phyloP scores from a whole-genome alignment of 371 early-diverging fungal genomes.

The Syncephalastrum contaminatum region DNA sequence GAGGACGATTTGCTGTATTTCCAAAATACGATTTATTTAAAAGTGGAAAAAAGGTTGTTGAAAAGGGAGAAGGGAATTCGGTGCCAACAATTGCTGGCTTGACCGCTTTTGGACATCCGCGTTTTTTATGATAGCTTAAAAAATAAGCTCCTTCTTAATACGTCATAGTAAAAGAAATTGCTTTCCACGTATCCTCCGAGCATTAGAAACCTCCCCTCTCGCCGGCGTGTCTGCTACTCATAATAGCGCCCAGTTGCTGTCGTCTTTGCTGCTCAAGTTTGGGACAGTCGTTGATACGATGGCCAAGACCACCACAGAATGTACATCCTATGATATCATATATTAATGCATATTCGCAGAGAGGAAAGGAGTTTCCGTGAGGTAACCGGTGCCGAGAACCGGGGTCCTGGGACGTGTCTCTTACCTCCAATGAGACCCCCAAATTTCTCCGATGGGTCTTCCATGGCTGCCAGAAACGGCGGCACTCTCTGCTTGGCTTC shows the following conservation, averaged over 20 bases:
- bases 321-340: constrained; percentile 72
- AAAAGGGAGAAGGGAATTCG: too few relatives aligned
- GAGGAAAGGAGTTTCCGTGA: not conserved
- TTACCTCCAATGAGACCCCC: constrained; percentile 58
- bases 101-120: too few relatives aligned
- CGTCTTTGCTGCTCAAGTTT: constrained; percentile 75
- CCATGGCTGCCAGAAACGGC: constrained; percentile 78
- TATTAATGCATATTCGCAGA: not conserved
- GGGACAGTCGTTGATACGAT: constrained; percentile 90
- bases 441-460: constrained; percentile 86
- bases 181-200: not conserved
- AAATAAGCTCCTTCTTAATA: constrained; percentile 1
- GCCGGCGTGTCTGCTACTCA: constrained; percentile 33
- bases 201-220: constrained; percentile 44
- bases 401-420: not conserved
- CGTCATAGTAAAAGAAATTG: not conserved
- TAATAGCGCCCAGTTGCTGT: constrained; percentile 56
- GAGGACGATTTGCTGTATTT: too few relatives aligned
- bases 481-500: constrained; percentile 96
- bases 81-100: too few relatives aligned
- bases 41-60: too few relatives aligned
- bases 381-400: not conserved
- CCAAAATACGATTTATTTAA: too few relatives aligned
- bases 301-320: constrained; percentile 95
- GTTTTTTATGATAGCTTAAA: too few relatives aligned